Evolutionary conservation across 306 rosid species (phyloP).

Genomic region (Rosa rugosa): DNA sequence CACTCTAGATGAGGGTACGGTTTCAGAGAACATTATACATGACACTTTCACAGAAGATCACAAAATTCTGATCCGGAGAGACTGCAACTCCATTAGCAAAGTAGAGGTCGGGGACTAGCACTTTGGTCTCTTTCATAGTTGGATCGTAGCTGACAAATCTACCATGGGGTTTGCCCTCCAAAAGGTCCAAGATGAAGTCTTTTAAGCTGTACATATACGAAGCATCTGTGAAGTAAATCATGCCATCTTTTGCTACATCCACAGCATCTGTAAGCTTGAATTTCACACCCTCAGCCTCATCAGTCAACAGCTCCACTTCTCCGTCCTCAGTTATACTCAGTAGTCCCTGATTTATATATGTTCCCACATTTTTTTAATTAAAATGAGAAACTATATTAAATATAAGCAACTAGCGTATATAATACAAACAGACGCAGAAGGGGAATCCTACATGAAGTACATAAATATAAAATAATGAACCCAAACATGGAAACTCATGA

Average conservation of each 20-base stretch:
- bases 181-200: conserved; percentile 28
- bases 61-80: conserved; percentile 59
- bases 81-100: conserved; percentile 66
- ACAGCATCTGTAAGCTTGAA: conserved; percentile 59
- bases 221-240: conserved; percentile 73
- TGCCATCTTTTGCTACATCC: conserved; percentile 63
- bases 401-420: too few relatives aligned
- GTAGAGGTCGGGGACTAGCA: conserved; percentile 48
- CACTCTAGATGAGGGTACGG: not conserved
- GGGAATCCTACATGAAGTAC: not conserved
- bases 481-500: too few relatives aligned
- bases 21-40: conserved; percentile 28
- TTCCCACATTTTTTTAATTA: not conserved
- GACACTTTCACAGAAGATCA: conserved; percentile 60
- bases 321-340: conserved; percentile 48
- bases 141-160: conserved; percentile 68
- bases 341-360: conserved; percentile 56
- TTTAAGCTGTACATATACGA: conserved; percentile 45
- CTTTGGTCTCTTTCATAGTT: conserved; percentile 44
- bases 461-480: too few relatives aligned
- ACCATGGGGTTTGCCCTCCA: conserved; percentile 63
- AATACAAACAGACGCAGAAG: too few relatives aligned
- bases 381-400: not conserved
- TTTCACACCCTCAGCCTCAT: conserved; percentile 53
- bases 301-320: conserved; percentile 42